These are phyloP conservation scores for Rubia yunnanensis DNA, from an alignment of 257 asterid genomes.

Conservation along the genomic window DNA sequence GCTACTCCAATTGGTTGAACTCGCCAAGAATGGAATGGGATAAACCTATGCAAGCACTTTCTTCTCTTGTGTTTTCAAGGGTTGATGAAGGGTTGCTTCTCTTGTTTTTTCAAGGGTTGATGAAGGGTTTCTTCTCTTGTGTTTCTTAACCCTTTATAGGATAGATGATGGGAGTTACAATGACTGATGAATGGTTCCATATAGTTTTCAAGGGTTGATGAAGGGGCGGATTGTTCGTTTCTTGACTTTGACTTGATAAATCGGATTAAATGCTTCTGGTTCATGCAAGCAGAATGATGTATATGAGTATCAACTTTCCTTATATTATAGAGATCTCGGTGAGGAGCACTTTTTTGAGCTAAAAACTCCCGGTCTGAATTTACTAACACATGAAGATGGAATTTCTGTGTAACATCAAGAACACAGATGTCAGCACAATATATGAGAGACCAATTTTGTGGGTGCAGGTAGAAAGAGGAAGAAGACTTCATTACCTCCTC, in stretches of 20 bases:
- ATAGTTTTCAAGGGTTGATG: too few species aligned
- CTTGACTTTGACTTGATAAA: slow-evolving; percentile 77
- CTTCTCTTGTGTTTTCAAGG: too few species aligned
- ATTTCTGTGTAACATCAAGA: slow-evolving; percentile 42
- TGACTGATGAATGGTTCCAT: too few species aligned
- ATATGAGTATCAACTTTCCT: slow-evolving; percentile 91
- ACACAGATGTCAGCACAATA: slow-evolving; percentile 15
- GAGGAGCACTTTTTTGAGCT: slow-evolving; percentile 94
- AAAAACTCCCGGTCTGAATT: slow-evolving; percentile 82
- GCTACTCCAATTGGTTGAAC: too few species aligned
- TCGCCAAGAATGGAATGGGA: too few species aligned
- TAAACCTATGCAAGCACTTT: too few species aligned
- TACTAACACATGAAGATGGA: slow-evolving; percentile 75
- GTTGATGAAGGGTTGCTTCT: too few species aligned
- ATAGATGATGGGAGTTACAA: too few species aligned
- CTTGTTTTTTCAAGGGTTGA: too few species aligned
- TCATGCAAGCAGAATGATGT: slow-evolving; percentile 97
- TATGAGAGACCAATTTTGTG: slow-evolving; percentile 2
- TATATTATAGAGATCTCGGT: slow-evolving; percentile 88
- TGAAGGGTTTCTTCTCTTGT: too few species aligned
- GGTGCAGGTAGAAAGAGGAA: neutral
- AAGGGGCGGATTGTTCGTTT: too few species aligned
- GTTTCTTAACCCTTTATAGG: too few species aligned
- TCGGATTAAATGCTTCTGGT: slow-evolving; percentile 88
- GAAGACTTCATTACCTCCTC: slow-evolving; percentile 55